phyloP scores from a whole-genome alignment of 192 early-diverging fungal genomes.

The Bifiguratus adelaidae region DNA sequence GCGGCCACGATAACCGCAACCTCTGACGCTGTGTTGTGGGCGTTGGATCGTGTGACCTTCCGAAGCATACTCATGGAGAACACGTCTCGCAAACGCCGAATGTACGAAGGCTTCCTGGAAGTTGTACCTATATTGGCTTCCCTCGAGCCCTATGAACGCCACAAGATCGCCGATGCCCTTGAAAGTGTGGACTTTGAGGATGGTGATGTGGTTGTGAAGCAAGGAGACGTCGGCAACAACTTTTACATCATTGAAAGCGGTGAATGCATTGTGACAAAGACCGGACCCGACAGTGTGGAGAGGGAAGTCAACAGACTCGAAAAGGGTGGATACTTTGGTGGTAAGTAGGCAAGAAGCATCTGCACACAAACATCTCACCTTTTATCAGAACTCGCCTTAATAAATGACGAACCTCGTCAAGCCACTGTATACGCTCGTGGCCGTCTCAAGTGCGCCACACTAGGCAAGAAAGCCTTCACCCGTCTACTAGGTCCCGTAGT shows the following conservation, averaged over 20 bases:
- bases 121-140: constrained; percentile 81
- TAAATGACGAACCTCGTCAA: constrained; percentile 89
- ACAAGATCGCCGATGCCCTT: constrained; percentile 97
- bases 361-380: not conserved
- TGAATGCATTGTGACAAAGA: constrained; percentile 71
- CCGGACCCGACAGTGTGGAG: constrained; percentile 68
- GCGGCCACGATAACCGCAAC: constrained; percentile 93
- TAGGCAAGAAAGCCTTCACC: constrained; percentile 93
- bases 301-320: constrained; percentile 57
- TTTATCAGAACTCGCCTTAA: constrained; percentile 75
- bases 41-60: constrained; percentile 95
- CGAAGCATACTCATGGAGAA: constrained; percentile 96
- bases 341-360: constrained; percentile 25
- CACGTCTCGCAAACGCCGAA: constrained; percentile 85
- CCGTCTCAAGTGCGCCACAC: constrained; percentile 87
- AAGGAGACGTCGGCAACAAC: constrained; percentile 88
- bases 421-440: constrained; percentile 84
- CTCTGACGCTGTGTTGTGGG: constrained; percentile 82
- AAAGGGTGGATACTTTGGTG: constrained; percentile 95
- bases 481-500: constrained; percentile 90
- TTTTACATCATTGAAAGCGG: constrained; percentile 97
- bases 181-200: constrained; percentile 87
- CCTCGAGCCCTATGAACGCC: constrained; percentile 92
- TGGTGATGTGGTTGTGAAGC: constrained; percentile 71
- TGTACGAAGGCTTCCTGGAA: constrained; percentile 96